Evolutionary conservation across 1,284 basidiomycete species (phyloP), one percentile per base, ranked within the genome.

Genomic region (Xerocomus nothofagi): DNA sequence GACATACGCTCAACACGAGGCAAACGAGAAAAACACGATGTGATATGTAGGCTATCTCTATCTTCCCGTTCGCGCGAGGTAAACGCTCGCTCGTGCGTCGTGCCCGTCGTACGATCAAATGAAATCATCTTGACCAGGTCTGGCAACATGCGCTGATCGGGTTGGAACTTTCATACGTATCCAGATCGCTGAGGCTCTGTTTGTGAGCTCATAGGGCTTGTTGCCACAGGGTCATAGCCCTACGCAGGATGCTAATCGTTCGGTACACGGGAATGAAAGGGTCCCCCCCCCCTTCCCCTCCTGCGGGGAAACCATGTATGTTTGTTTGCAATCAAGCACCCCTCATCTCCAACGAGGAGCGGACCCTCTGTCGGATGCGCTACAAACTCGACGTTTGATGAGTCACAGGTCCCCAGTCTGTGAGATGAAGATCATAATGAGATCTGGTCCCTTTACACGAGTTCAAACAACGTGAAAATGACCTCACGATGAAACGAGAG

Each of bases 261-360:
- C 54, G 54, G 21, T 31, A 31, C 23, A 27, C 55, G 53, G 55
- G 54, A 58, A 58, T 58, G 56, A 56, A 55, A 10, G 3, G n/a
- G n/a, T n/a, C n/a, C n/a, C n/a, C n/a, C n/a, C n/a, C n/a, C n/a
- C n/a, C n/a, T n/a, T 8, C 29, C 30, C 40, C 39, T 6, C 39
- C 45, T 58, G 47, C 47, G 57, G 53, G 55, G 55, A 50, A 58
- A 57, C 18, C 15, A 37, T 47, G 17, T n/a, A n/a, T 17, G 15
- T 23, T 31, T 10, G 32, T 20, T n/a, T n/a, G n/a, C 5, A 29
- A 10, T n/a, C n/a, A 17, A 17, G 6, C n/a, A 14, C 24, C 15
- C 10, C 11, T 29, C 44, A 29, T 23, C 18, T 27, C 31, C 51
- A 50, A 43, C 42, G 44, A 29, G 50, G 37, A 39, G 39, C 21